A percentile compares a stretch with the other conserved stretches of the same genome.
phyloP scores from a whole-genome alignment of 768 basidiomycete species.

The Termitomyces sp. region DNA sequence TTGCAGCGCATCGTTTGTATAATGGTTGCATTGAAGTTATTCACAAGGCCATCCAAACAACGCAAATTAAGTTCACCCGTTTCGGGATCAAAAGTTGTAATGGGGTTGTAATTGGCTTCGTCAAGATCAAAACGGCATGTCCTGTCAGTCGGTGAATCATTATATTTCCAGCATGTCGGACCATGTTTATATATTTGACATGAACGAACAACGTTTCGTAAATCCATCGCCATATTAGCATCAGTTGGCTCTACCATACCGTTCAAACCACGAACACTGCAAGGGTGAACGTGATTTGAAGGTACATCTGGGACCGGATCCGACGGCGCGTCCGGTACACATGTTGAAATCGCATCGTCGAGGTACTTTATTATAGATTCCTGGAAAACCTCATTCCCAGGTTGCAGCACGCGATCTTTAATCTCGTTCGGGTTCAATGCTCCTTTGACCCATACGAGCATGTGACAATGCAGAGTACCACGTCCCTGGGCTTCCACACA shows the following conservation, averaged over 20 bases:
- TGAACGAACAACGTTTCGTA: slow-evolving; percentile 15
- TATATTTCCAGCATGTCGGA: slow-evolving; percentile 36
- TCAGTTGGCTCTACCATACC: slow-evolving; percentile 3
- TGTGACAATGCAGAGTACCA: background rate
- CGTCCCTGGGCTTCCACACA: no score
- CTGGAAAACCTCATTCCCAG: slow-evolving; percentile 16
- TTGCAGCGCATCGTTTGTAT: slow-evolving; percentile 13
- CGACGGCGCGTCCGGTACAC: slow-evolving; percentile 16
- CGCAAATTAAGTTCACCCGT: slow-evolving; percentile 29
- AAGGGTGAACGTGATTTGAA: slow-evolving; percentile 16
- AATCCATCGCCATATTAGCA: slow-evolving; percentile 15
- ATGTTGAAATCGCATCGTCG: slow-evolving; percentile 26
- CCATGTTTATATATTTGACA: slow-evolving; percentile 32
- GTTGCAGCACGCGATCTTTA: slow-evolving; percentile 6
- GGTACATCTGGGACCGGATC: background rate
- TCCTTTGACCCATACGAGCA: slow-evolving; percentile 33
- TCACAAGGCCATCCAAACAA: slow-evolving; percentile 36
- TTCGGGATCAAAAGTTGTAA: slow-evolving; percentile 22
- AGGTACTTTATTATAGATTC: slow-evolving; percentile 18
- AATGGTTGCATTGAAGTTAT: slow-evolving; percentile 40
- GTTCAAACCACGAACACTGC: slow-evolving; percentile 16
- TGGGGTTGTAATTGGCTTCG: slow-evolving; percentile 8
- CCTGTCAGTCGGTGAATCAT: slow-evolving; percentile 6
- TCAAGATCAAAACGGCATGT: slow-evolving; percentile 30
- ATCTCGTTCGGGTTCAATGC: slow-evolving; percentile 21